Evolutionary conservation across 768 basidiomycete genomes (phyloP), one percentile per base, ranked within the genome.

Genomic region (Collybia mongolica): DNA sequence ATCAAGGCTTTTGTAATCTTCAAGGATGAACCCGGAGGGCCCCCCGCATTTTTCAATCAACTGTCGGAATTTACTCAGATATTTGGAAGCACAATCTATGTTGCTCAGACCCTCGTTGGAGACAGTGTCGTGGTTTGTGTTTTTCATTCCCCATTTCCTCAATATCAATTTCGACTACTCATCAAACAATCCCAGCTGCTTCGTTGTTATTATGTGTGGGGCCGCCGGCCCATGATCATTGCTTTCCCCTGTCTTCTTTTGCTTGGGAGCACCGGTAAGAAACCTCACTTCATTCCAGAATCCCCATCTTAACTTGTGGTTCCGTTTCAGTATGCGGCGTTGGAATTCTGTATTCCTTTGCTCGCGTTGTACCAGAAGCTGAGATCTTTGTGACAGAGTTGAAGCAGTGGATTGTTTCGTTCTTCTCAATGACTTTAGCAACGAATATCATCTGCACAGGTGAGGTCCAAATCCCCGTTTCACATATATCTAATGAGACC

Each of bases 381-480:
- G 56, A 64, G 38, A 61, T 73, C 17, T 72, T 75, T 51, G 59
- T 62, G 5, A 44, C 46, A 17, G 35, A 69, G 40, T 61, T 71
- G n/a, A 57, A 60, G n/a, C 51, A 60, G 24, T 72, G 73, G 71
- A 73, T 73, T 44, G 49, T 66, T 7, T 60, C 69, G 1, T 75
- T 73, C 61, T 72, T 73, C 49, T 64, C 65, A 2, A 53, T 69
- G 40, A 71, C 72, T 4, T 65, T 72, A 17, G 54, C 63, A 3
- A 72, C 68, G 5, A 73, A 72, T 57, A 55, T 71, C 35, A 60
- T 64, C 39, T 75, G 72, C 45, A 71, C 70, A 15, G 39, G 69
- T 68, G 44, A 40, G 65, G 19, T 26, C 29, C 7, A 17, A 6
- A 11, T 37, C 36, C 29, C n/a, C 32, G 18, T 38, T 19, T 32